These are phyloP conservation scores for bread wheat (Triticum aestivum) DNA, from an alignment of 176 grass and related monocot genomes.

Conservation along the genomic window DNA sequence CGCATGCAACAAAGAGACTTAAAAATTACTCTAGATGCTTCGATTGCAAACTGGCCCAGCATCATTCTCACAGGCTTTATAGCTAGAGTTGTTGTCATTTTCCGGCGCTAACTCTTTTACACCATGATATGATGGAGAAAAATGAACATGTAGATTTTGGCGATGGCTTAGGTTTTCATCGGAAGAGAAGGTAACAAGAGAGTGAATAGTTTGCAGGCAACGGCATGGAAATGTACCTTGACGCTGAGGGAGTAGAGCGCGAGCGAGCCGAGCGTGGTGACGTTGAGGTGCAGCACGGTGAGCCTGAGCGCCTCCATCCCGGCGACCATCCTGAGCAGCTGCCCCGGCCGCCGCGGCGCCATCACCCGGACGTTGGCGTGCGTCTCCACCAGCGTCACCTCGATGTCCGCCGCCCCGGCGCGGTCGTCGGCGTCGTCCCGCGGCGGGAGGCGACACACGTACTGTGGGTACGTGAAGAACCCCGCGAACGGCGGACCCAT, in stretches of 20 bases:
- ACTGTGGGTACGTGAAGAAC: conserved; percentile 90
- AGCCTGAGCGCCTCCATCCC: conserved; percentile 60
- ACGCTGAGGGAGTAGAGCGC: conserved; percentile 81
- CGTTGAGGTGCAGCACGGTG: conserved; percentile 77
- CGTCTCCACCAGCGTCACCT: conserved; percentile 73
- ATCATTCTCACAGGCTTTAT: no score
- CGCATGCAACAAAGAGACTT: background rate
- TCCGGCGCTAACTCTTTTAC: background rate
- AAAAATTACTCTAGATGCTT: no score
- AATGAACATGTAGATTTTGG: background rate
- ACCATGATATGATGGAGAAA: background rate
- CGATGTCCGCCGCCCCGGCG: conserved; percentile 65
- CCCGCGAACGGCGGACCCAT: conserved; percentile 56
- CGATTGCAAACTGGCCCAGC: no score
- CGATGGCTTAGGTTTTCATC: background rate
- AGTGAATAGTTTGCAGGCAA: no score
- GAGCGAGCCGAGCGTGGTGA: conserved; percentile 48
- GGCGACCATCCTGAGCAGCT: conserved; percentile 69
- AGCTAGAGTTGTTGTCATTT: background rate
- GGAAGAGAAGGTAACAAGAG: background rate
- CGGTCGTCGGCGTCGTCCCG: conserved; percentile 32
- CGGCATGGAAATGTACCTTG: conserved; percentile 56
- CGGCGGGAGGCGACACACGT: conserved; percentile 52
- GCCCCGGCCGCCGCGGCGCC: conserved; percentile 49
- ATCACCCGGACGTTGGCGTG: conserved; percentile 68